Base-by-base conservation (phyloP, 495 filamentous ascomycete genomes). In the Xylaria castorea region DNA sequence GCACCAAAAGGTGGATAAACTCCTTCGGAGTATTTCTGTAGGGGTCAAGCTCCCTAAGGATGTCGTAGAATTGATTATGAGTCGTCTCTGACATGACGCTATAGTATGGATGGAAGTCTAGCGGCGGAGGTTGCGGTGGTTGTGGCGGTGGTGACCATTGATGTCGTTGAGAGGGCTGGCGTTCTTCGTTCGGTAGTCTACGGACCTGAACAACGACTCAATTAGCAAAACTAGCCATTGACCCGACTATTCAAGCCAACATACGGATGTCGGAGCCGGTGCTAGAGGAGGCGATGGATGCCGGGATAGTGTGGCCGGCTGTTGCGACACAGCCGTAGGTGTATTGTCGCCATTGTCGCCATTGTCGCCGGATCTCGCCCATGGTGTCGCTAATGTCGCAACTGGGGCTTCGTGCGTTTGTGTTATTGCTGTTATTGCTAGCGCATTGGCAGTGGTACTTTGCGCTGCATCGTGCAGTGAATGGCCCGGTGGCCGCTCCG, bases 11-110 rank as follows among this genome's bases (percentile, higher is more conserved):
- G 22, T 63, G 30, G 32, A 70, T 63, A 5, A 70, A 70, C 58
- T 70, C 55, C 42, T 63, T 60, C 5, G 68, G 68, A 3, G 57
- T 70, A 5, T 5, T 30, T 9, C 34, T 63, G n/a, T 53, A 70
- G 14, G 68, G 68, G 34, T 70, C 68, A 11, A 70, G 68, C 20
- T 63, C 68, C 0, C 12, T 18, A 40, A 70, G 57, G n/a, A 70
- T 70, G 40, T 27, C 11, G 32, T 70, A 70, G 55, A 63, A 70
- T 18, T 25, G 57, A 30, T 70, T 58, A 16, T 58, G 18, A 11
- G 7, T 22, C 3, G 6, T 7, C 22, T 40, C 11, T 61, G 16
- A n/a, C 11, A 22, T 6, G 25, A 58, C 57, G 40, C 34, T 58
- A 46, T 69, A 58, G 4, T 71, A 53, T 14, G 69, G 30, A 22